Evolutionary conservation across 768 basidiomycete species (phyloP).

Genomic region (Mycena olivaceomarginata): DNA sequence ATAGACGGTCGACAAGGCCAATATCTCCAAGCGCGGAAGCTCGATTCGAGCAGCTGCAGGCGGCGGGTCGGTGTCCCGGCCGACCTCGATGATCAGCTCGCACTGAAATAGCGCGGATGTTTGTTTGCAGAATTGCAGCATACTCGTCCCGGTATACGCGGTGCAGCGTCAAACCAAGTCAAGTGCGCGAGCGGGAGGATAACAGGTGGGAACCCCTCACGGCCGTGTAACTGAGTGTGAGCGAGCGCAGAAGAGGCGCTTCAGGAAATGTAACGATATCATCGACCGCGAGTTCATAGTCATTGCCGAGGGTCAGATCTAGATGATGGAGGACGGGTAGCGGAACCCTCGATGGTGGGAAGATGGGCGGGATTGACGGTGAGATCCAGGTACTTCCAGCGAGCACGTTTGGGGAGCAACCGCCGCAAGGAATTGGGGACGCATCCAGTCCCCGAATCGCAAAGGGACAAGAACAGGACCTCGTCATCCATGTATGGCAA

Average conservation of each 20-base stretch:
- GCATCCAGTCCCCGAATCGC: background rate
- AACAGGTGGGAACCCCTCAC: background rate
- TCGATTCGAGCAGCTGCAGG: too few relatives aligned
- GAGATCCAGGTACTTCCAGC: background rate
- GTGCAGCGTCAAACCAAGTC: background rate
- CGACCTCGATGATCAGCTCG: too few relatives aligned
- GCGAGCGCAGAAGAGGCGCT: background rate
- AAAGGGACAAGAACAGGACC: background rate
- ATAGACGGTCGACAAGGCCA: too few relatives aligned
- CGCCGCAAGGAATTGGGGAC: background rate
- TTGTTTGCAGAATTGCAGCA: background rate
- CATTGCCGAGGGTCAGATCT: background rate
- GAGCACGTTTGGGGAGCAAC: background rate
- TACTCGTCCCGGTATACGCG: background rate
- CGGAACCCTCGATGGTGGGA: background rate
- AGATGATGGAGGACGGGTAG: background rate
- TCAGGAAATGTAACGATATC: background rate
- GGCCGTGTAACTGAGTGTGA: background rate
- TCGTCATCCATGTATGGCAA: background rate
- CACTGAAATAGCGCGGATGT: background rate
- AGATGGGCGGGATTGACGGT: background rate
- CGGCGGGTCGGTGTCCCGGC: too few relatives aligned
- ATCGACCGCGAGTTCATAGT: background rate
- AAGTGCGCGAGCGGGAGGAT: background rate
- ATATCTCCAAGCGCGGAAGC: too few relatives aligned